A percentile compares a stretch with the other conserved stretches of the same genome.
phyloP scores from a whole-genome alignment of 1,284 basidiomycete genomes.

The Stygiomarasmius scandens region DNA sequence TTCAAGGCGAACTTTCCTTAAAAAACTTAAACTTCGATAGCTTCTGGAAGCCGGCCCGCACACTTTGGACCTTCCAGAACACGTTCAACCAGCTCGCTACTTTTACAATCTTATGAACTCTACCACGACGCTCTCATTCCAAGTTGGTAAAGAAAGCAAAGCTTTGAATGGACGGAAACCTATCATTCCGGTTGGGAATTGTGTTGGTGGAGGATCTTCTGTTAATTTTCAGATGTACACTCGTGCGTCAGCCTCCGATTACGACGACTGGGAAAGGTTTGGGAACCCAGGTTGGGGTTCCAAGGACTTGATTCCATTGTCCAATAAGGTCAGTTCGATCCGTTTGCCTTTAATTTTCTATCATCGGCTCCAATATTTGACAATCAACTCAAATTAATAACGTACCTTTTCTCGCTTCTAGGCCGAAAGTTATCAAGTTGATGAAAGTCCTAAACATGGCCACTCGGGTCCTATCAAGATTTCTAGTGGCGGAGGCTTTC shows the following conservation, averaged over 20 bases:
- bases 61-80: conserved; percentile 42
- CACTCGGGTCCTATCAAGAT: conserved; percentile 55
- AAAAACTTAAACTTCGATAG: conserved; percentile 1
- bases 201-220: conserved; percentile 60
- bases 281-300: conserved; percentile 50
- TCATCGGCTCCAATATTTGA: too few species aligned
- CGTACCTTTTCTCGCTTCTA: conserved; percentile 19
- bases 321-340: conserved; percentile 40
- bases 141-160: conserved; percentile 42
- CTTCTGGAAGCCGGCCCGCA: conserved; percentile 50
- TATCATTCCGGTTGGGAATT: conserved; percentile 46
- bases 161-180: conserved; percentile 47
- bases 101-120: conserved; percentile 38
- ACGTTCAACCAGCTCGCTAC: conserved; percentile 55
- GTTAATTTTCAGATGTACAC: conserved; percentile 62
- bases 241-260: conserved; percentile 48
- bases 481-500: conserved; percentile 24
- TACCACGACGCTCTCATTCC: conserved; percentile 41
- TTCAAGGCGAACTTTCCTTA: too few species aligned
- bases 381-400: too few species aligned
- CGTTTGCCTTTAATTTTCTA: background rate
- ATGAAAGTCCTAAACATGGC: conserved; percentile 43
- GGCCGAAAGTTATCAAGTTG: conserved; percentile 52
- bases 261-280: conserved; percentile 45
- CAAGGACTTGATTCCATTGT: conserved; percentile 42